Conservation (phyloP, 2,329 filamentous ascomycete species). For the Chaetomium strumarium region DNA sequence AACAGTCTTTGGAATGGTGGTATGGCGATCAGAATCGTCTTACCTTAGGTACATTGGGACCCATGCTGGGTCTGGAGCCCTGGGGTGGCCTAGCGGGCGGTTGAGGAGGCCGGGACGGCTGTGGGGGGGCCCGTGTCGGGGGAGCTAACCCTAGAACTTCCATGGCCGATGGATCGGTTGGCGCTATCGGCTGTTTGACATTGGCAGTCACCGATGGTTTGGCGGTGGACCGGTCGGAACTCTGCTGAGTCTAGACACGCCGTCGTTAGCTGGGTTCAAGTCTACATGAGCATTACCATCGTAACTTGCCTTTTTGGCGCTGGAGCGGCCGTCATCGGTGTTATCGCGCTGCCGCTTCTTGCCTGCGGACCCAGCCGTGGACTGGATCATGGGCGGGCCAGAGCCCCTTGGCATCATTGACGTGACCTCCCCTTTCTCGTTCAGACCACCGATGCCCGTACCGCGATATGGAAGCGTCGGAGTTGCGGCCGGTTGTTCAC, state of each 20-base stretch:
- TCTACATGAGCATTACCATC: neutral
- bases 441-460: conserved; percentile 25
- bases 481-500: conserved; percentile 2
- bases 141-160: conserved; percentile 44
- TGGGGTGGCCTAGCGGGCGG: conserved; percentile 1
- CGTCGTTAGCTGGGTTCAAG: neutral
- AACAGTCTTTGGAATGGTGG: no score
- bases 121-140: conserved; percentile 28
- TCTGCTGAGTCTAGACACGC: conserved; percentile 10
- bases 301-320: conserved; percentile 19
- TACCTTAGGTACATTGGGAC: conserved; percentile 8
- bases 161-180: conserved; percentile 47
- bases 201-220: conserved; percentile 14
- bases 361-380: conserved; percentile 24
- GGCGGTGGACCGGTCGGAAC: conserved; percentile 9
- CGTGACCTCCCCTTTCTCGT: conserved; percentile 28
- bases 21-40: neutral
- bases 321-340: conserved; percentile 23
- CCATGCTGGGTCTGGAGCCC: conserved; percentile 5
- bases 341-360: conserved; percentile 43
- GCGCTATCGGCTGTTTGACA: conserved; percentile 23
- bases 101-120: conserved; percentile 6
- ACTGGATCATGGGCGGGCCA: conserved; percentile 36
- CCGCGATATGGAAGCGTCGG: conserved; percentile 15
- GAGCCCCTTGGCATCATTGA: conserved; percentile 16